Conservation (phyloP, 2,329 filamentous ascomycete species). For the Aspergillus sp. region DNA sequence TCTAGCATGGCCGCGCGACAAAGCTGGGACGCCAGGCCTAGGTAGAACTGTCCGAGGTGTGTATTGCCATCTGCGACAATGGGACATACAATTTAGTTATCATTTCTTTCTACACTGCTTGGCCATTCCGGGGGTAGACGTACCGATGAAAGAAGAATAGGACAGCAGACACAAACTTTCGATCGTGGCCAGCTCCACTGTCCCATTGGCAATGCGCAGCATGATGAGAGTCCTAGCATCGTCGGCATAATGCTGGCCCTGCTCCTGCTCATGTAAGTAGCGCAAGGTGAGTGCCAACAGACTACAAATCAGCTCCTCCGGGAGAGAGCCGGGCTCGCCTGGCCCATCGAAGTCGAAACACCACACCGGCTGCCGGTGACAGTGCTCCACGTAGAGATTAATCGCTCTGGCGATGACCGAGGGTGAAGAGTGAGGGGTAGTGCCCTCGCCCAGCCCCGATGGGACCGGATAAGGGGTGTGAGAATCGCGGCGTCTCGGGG, state of each 20-base stretch:
- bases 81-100: neutral
- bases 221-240: conserved; percentile 42
- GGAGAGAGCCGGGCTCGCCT: conserved; percentile 27
- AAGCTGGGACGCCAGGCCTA: conserved; percentile 54
- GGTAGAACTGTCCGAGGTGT: conserved; percentile 53
- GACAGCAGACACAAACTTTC: conserved; percentile 55
- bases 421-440: conserved; percentile 23
- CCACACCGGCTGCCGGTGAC: conserved; percentile 42
- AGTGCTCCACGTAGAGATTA: conserved; percentile 40
- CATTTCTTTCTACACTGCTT: neutral
- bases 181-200: conserved; percentile 52
- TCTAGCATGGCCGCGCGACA: conserved; percentile 55
- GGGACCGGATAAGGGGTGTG: conserved; percentile 25
- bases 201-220: conserved; percentile 55
- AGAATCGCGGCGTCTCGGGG: conserved; percentile 5
- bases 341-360: conserved; percentile 38
- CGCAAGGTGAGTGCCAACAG: conserved; percentile 36
- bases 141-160: conserved; percentile 55
- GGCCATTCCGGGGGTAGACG: neutral
- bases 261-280: conserved; percentile 32
- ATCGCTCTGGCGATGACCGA: conserved; percentile 28
- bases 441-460: conserved; percentile 27
- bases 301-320: conserved; percentile 37
- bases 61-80: conserved; percentile 48
- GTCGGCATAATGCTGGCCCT: conserved; percentile 41